A percentile compares a stretch with the other conserved stretches of the same genome.
These are phyloP conservation scores for Starmerella floricola DNA, from an alignment of 805 yeast genomes.

Conservation along the genomic window DNA sequence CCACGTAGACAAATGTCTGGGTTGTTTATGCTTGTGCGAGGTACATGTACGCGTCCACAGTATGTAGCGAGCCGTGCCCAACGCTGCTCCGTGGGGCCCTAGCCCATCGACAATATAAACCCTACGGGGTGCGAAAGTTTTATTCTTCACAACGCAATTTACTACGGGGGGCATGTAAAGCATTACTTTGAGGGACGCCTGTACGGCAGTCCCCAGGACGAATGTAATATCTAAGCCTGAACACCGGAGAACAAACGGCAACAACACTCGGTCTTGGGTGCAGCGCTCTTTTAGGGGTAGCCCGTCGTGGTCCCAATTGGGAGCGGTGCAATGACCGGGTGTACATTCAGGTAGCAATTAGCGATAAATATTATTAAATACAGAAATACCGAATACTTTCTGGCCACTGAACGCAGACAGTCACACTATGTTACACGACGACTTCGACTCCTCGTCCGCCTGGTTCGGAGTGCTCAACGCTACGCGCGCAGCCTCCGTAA, in stretches of 20 bases:
- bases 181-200: conserved; percentile 23
- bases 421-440: conserved; percentile 20
- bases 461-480: conserved; percentile 82
- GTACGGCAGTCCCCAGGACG: conserved; percentile 23
- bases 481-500: conserved; percentile 96
- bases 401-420: neutral
- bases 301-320: conserved; percentile 24
- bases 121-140: neutral
- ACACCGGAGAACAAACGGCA: conserved; percentile 21
- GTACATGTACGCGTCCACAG: too few species aligned
- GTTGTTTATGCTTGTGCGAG: too few species aligned
- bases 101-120: neutral
- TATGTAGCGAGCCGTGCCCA: too few species aligned
- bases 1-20: too few species aligned
- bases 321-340: conserved; percentile 23
- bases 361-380: neutral
- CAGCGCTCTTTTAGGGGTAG: conserved; percentile 23
- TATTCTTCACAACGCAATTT: conserved; percentile 21
- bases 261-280: conserved; percentile 23
- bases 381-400: neutral
- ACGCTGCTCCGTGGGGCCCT: too few species aligned
- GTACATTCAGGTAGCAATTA: conserved; percentile 9
- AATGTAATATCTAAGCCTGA: conserved; percentile 17
- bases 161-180: conserved; percentile 17
- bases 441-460: conserved; percentile 27